Evolutionary conservation across 257 asterid genomes (phyloP), one percentile per base, ranked within the genome.

Genomic region (Avicennia marina): DNA sequence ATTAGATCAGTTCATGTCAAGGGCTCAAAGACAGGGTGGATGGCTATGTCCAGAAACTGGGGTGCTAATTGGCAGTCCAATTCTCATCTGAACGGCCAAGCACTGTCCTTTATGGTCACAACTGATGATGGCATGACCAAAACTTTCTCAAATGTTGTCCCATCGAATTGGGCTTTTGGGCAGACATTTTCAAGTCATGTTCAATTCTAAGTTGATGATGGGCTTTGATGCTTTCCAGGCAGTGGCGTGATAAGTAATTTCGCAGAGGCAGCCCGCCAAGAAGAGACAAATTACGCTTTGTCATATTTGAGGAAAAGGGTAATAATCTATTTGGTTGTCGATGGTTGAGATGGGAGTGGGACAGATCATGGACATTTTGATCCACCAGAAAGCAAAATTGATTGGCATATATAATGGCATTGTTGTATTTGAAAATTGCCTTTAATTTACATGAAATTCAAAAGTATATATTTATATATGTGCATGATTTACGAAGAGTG

Each of bases 41-140:
- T 78, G 78, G 16, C 95, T 7, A 87, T 90, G 97, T 77, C 96
- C 2, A 78, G 90, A 44, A 87, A 90, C 33, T 90, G 96, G 96
- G 97, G 97, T 29, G 85, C 83, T 1, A 84, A 77, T 69, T 90
- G 98, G 98, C 96, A 90, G 47, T 84, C 95, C 0, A 87, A 72
- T 61, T n/a, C 78, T 7, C 75, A 64, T 29, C 84, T 90, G 0
- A 71, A 78, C 31, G 81, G 86, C 17, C 96, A 90, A 65, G 47
- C 90, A 0, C 15, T 90, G 18, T 87, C 98, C 26, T 84, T 87
- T 66, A 77, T 47, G 75, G 79, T 90, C 48, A 90, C 97, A 0
- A 78, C 95, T 2, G 95, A 3, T 36, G 41, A 87, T 69, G 95
- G 94, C 8, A 45, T 71, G 2, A 77, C 83, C 33, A 84, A 66